phyloP scores from a whole-genome alignment of 73 alveolate species.

The Blepharisma stoltei region DNA sequence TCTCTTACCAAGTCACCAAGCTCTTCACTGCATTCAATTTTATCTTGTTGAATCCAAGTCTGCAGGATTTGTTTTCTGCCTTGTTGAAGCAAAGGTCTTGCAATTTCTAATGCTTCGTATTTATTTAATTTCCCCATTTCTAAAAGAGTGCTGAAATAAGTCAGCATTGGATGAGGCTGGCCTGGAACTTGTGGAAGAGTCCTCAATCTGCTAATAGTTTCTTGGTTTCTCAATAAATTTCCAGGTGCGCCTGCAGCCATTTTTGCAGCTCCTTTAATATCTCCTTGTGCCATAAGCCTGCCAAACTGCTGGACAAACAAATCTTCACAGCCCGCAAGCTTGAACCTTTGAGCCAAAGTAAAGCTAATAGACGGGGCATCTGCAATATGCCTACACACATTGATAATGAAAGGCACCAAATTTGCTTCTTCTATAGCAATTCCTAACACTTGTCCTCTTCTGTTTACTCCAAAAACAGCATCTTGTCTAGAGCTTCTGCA shows the following conservation, averaged over 20 bases:
- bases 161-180: conserved; percentile 91
- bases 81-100: conserved; percentile 87
- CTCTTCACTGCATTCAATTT: conserved; percentile 86
- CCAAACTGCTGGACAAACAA: conserved; percentile 88
- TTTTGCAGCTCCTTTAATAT: conserved; percentile 92
- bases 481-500: conserved; percentile 72
- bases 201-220: conserved; percentile 90
- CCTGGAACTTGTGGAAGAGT: conserved; percentile 70
- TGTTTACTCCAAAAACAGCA: conserved; percentile 84
- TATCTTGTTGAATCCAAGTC: conserved; percentile 87
- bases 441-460: conserved; percentile 85
- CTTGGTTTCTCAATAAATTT: conserved; percentile 85
- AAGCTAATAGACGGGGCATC: conserved; percentile 88
- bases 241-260: conserved; percentile 98
- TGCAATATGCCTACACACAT: conserved; percentile 78
- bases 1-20: conserved; percentile 93
- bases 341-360: conserved; percentile 89
- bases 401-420: conserved; percentile 81
- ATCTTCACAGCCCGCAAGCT: conserved; percentile 93
- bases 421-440: conserved; percentile 77
- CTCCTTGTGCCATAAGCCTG: conserved; percentile 85
- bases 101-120: conserved; percentile 90
- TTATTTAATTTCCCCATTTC: conserved; percentile 84
- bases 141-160: conserved; percentile 91
- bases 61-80: conserved; percentile 79